These are phyloP conservation scores for Juncus effusus DNA, from an alignment of 176 grass and related monocot species.

Conservation along the genomic window DNA sequence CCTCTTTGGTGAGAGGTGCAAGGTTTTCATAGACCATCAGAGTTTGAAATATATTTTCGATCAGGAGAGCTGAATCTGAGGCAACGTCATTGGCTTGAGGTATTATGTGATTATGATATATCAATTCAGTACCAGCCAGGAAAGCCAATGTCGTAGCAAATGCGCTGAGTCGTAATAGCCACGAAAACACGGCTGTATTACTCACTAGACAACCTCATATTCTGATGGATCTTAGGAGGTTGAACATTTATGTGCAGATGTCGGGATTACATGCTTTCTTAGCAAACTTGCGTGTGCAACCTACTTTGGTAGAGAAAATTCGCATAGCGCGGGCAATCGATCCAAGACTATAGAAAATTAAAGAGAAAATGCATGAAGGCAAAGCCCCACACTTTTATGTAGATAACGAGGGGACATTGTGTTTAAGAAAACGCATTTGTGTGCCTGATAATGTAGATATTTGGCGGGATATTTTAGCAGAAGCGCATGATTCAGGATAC, in stretches of 20 bases:
- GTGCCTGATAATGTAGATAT: neutral
- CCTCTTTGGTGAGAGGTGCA: neutral
- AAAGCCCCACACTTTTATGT: neutral
- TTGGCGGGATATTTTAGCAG: neutral
- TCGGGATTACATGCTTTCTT: neutral
- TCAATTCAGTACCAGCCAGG: too few species aligned
- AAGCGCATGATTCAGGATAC: slow-evolving; percentile 1
- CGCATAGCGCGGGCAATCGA: neutral
- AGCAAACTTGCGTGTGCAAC: neutral
- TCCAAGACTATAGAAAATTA: neutral
- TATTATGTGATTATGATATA: neutral
- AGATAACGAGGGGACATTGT: neutral
- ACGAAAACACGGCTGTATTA: neutral
- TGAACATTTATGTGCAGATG: neutral
- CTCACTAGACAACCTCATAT: neutral
- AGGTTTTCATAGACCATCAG: neutral
- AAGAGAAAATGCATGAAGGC: neutral
- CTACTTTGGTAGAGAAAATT: neutral
- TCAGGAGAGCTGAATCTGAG: neutral
- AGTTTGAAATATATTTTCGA: slow-evolving; percentile 11
- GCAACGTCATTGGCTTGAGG: slow-evolving; percentile 1
- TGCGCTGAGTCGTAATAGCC: neutral
- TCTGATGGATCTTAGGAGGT: neutral
- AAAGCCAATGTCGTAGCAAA: neutral
- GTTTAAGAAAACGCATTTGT: neutral